phyloP scores from a whole-genome alignment of 1,139 yeast genomes.

The Citeromyces siamensis region DNA sequence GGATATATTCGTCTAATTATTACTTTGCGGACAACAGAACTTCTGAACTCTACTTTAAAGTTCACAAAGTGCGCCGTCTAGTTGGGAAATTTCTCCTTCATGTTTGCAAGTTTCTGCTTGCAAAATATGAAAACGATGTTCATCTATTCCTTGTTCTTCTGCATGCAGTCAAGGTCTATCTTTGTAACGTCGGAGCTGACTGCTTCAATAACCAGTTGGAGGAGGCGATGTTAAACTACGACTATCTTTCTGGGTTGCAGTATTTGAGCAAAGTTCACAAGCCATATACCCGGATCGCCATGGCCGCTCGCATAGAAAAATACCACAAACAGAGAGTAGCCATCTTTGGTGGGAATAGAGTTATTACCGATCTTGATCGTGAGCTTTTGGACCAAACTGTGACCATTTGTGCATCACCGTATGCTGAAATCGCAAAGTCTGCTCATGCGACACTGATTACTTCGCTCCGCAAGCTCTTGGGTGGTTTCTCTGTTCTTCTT shows the following conservation, averaged over 20 bases:
- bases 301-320: conserved; percentile 67
- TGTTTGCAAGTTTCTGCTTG: conserved; percentile 34
- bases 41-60: conserved; percentile 39
- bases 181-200: conserved; percentile 69
- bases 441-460: conserved; percentile 65
- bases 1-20: conserved; percentile 32
- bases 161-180: conserved; percentile 66
- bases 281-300: conserved; percentile 68
- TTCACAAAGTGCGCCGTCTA: conserved; percentile 49
- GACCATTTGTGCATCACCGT: conserved; percentile 54
- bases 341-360: conserved; percentile 65
- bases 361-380: conserved; percentile 58
- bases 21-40: conserved; percentile 39
- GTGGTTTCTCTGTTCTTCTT: conserved; percentile 47
- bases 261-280: conserved; percentile 38
- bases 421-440: conserved; percentile 53
- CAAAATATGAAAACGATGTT: conserved; percentile 54
- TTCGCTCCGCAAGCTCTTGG: conserved; percentile 61
- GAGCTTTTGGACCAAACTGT: conserved; percentile 59
- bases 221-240: conserved; percentile 14
- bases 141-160: conserved; percentile 53
- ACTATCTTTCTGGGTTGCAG: conserved; percentile 25
- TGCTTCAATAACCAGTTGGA: conserved; percentile 16
- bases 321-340: conserved; percentile 69
- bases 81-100: conserved; percentile 63